A percentile compares a stretch with the other conserved stretches of the same genome.
These are phyloP conservation scores for Dendrocalamus latiflorus DNA, from an alignment of 202 grass and related monocot species.

Conservation along the genomic window DNA sequence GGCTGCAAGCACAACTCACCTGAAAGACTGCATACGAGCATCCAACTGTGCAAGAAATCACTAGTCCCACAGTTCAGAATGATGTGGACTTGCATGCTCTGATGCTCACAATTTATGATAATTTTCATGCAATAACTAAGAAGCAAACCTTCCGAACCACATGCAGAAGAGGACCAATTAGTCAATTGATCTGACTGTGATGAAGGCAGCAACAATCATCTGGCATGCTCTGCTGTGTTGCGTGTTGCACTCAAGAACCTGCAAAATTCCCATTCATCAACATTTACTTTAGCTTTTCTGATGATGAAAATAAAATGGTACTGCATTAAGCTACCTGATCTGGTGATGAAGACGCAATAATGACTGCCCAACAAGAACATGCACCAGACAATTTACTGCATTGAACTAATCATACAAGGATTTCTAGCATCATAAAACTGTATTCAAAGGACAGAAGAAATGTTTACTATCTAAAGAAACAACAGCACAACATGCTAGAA, in stretches of 20 bases:
- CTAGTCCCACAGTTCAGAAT: background rate
- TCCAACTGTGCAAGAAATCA: background rate
- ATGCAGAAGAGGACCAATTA: background rate
- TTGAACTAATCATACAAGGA: background rate
- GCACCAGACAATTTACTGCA: background rate
- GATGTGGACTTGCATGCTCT: background rate
- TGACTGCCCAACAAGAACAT: conserved; percentile 1
- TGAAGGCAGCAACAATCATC: background rate
- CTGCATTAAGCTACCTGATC: background rate
- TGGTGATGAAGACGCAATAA: background rate
- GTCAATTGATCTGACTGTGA: background rate
- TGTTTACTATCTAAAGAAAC: background rate
- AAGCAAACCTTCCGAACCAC: background rate
- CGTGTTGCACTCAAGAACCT: background rate
- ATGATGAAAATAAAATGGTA: background rate
- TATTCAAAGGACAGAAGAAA: background rate
- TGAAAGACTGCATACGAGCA: background rate
- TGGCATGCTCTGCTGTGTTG: background rate
- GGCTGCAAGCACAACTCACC: background rate
- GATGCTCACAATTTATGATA: background rate
- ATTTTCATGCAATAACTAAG: background rate
- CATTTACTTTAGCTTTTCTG: background rate
- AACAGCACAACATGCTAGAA: background rate
- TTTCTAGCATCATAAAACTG: background rate
- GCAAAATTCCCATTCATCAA: background rate